Percentiles rank a stretch among this genome's conserved stretches.
Evolutionary conservation across 129 eudicot genomes (phyloP).

Genomic region (Logfia minima): DNA sequence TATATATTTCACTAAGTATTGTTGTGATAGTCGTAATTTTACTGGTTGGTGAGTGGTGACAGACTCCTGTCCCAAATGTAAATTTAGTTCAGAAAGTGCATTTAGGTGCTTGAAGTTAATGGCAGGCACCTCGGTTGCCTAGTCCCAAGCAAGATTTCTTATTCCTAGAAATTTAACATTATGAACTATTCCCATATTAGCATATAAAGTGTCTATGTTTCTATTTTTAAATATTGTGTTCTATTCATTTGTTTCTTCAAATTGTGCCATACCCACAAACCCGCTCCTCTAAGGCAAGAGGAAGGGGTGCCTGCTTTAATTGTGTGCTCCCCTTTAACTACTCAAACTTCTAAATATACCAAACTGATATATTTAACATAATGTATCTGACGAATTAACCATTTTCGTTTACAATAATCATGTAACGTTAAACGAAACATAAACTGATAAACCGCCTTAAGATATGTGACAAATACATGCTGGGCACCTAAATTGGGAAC

Average conservation of each 20-base stretch:
- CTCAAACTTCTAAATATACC: not conserved
- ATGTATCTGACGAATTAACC: too few relatives aligned
- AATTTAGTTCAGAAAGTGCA: not conserved
- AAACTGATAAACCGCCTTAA: not conserved
- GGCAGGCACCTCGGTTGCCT: too few relatives aligned
- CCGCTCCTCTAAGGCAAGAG: not conserved
- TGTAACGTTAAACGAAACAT: not conserved
- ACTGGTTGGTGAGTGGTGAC: not conserved
- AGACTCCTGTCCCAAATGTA: not conserved
- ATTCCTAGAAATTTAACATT: not conserved
- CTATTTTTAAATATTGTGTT: not conserved
- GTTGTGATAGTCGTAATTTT: not conserved
- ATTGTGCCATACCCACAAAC: not conserved
- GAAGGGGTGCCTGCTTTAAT: not conserved
- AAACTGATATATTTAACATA: not conserved
- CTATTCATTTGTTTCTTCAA: not conserved
- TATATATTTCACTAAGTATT: not conserved
- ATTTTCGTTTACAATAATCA: not conserved
- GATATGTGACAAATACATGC: conserved; percentile 10
- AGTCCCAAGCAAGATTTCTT: not conserved
- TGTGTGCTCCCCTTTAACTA: not conserved
- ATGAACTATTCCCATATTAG: not conserved
- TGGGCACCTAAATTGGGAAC: conserved; percentile 2
- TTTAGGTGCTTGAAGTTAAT: too few relatives aligned
- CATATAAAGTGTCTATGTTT: not conserved